Conservation (phyloP, 2,329 filamentous ascomycete genomes). For the Septoria linicola region DNA sequence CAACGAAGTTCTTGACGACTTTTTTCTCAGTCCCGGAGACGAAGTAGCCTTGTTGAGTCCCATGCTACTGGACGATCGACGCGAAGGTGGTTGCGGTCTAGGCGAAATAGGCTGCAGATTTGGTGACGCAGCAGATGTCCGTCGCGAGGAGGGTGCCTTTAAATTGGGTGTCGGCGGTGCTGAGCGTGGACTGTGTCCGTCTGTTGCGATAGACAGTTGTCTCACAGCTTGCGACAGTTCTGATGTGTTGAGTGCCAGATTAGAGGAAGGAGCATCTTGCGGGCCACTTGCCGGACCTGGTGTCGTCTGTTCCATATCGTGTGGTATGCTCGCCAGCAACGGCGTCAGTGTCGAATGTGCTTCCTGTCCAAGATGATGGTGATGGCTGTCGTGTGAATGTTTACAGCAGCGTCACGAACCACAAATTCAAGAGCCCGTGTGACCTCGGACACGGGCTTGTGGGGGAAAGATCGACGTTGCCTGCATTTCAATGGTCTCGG, state of each 20-base stretch:
- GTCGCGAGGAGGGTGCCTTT: slow-evolving; percentile 20
- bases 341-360: background rate
- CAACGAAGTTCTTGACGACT: slow-evolving; percentile 32
- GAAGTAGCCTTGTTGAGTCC: slow-evolving; percentile 22
- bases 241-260: slow-evolving; percentile 4
- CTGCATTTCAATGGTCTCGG: background rate
- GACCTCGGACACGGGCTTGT: background rate
- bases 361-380: no score
- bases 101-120: slow-evolving; percentile 18
- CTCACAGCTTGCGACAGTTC: slow-evolving; percentile 18
- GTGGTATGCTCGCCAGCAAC: background rate
- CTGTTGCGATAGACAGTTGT: slow-evolving; percentile 12
- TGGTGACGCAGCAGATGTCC: slow-evolving; percentile 20
- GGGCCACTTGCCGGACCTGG: background rate
- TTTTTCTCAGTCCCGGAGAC: slow-evolving; percentile 25
- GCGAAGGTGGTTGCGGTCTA: slow-evolving; percentile 19
- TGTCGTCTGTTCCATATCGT: slow-evolving; percentile 3
- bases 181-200: slow-evolving; percentile 15
- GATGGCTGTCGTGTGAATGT: background rate
- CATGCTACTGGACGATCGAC: slow-evolving; percentile 34
- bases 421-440: background rate
- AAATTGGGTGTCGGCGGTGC: slow-evolving; percentile 23
- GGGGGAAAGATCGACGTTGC: background rate
- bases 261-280: background rate
- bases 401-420: background rate